phyloP scores from a whole-genome alignment of 2,329 filamentous ascomycete genomes.

The Diplodia mutila region DNA sequence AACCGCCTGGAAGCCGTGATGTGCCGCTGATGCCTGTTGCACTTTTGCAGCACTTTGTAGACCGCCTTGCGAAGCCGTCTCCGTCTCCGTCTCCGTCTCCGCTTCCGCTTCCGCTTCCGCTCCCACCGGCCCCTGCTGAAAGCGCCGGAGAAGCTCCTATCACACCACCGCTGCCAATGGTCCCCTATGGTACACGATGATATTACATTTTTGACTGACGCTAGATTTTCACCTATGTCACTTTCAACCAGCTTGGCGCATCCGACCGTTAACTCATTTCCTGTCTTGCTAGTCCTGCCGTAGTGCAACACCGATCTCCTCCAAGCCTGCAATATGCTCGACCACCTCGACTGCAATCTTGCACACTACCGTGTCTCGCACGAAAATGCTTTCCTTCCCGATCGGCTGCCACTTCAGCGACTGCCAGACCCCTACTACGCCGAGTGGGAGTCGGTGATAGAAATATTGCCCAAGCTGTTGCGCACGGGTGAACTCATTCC shows the following conservation, averaged over 20 bases:
- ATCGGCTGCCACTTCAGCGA: conserved; percentile 69
- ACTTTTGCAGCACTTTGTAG: conserved; percentile 6
- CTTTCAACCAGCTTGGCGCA: not conserved
- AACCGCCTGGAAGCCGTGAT: not conserved
- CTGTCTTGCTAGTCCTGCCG: conserved; percentile 1
- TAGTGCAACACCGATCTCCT: conserved; percentile 6
- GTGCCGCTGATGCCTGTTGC: not conserved
- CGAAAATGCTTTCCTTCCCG: conserved; percentile 78
- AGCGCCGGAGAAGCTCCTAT: conserved; percentile 14
- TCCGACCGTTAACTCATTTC: not conserved
- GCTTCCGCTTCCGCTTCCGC: conserved; percentile 21
- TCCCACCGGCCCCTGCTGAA: not conserved
- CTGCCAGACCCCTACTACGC: conserved; percentile 84
- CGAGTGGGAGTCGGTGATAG: conserved; percentile 80
- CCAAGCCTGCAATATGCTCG: conserved; percentile 14
- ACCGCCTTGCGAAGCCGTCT: not conserved
- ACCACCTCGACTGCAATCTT: conserved; percentile 44
- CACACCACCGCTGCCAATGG: conserved; percentile 13
- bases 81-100: conserved; percentile 17
- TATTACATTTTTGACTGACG: conserved; percentile 14
- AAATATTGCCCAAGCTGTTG: conserved; percentile 76
- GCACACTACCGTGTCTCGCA: conserved; percentile 79
- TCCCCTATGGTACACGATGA: not conserved
- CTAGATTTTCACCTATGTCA: conserved; percentile 5
- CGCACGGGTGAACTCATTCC: conserved; percentile 73